Evolutionary conservation across 768 basidiomycete genomes (phyloP).

Genomic region (Xerocomus brunneocitrinus): DNA sequence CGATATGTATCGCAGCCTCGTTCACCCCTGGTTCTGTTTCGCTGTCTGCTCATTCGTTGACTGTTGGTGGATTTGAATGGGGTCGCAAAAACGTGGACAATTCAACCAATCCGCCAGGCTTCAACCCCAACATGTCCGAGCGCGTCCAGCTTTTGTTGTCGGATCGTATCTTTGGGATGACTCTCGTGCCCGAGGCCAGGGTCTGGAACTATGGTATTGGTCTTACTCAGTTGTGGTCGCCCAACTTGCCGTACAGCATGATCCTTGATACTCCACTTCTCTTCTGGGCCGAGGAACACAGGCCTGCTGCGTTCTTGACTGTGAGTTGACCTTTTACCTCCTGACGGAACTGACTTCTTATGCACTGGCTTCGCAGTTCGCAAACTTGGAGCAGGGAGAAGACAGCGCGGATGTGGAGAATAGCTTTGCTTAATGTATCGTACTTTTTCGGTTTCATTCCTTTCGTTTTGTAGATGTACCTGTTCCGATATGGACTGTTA

Average conservation of each 20-base stretch:
- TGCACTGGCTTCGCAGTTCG: conserved; percentile 51
- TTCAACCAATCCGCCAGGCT: conserved; percentile 81
- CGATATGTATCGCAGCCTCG: conserved; percentile 89
- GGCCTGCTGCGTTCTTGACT: conserved; percentile 90
- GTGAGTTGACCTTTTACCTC: conserved; percentile 41
- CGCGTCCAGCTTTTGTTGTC: conserved; percentile 90
- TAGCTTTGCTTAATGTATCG: conserved; percentile 66
- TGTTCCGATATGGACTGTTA: background rate
- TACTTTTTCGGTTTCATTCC: conserved; percentile 3
- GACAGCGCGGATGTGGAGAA: conserved; percentile 96
- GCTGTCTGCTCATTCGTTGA: conserved; percentile 85
- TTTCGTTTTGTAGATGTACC: conserved; percentile 16
- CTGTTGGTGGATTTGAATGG: conserved; percentile 95
- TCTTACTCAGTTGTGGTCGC: conserved; percentile 86
- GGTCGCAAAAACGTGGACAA: conserved; percentile 90
- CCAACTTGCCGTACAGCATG: conserved; percentile 76
- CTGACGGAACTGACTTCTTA: background rate
- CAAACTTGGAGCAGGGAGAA: conserved; percentile 83
- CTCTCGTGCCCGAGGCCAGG: conserved; percentile 87
- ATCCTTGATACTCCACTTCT: conserved; percentile 86
- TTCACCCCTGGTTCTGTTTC: conserved; percentile 99
- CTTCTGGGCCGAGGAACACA: conserved; percentile 96
- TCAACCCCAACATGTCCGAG: conserved; percentile 99
- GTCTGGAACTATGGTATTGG: conserved; percentile 98
- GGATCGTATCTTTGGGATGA: conserved; percentile 94